These are phyloP conservation scores for Amylocystis lapponica DNA, from an alignment of 768 basidiomycete genomes.

Conservation along the genomic window DNA sequence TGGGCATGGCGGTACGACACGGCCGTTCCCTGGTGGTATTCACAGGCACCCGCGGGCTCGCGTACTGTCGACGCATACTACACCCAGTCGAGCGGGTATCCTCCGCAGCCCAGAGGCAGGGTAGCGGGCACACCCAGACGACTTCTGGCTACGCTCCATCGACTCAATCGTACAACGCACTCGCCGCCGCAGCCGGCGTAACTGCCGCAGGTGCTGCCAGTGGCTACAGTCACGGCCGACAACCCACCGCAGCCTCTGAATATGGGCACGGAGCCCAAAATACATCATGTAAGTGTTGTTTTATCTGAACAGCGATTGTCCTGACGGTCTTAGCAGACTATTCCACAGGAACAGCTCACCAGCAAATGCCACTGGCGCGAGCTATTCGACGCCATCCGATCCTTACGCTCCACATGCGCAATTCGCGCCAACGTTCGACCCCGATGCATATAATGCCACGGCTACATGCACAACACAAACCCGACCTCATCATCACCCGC, in stretches of 20 bases:
- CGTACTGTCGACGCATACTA: slow-evolving; percentile 78
- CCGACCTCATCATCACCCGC: slow-evolving; percentile 6
- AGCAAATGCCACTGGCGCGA: slow-evolving; percentile 41
- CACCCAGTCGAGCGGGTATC: slow-evolving; percentile 38
- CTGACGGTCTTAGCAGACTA: slow-evolving; percentile 31
- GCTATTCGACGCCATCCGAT: slow-evolving; percentile 38
- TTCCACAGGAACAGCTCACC: slow-evolving; percentile 46
- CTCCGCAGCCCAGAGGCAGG: slow-evolving; percentile 38
- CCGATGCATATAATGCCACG: slow-evolving; percentile 37
- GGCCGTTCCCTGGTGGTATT: slow-evolving; percentile 46
- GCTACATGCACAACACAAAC: slow-evolving; percentile 10
- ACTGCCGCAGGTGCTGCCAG: slow-evolving; percentile 21
- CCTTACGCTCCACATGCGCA: slow-evolving; percentile 36
- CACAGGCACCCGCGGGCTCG: slow-evolving; percentile 55
- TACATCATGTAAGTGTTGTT: slow-evolving; percentile 43
- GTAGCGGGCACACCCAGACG: slow-evolving; percentile 32
- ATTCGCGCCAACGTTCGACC: slow-evolving; percentile 25
- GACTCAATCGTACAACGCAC: slow-evolving; percentile 17
- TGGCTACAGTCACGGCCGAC: slow-evolving; percentile 29
- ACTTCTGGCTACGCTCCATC: slow-evolving; percentile 4
- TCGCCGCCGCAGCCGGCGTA: slow-evolving; percentile 13
- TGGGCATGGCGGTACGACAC: slow-evolving; percentile 21
- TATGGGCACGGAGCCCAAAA: slow-evolving; percentile 53
- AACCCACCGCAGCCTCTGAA: slow-evolving; percentile 21
- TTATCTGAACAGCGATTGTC: slow-evolving; percentile 2